A percentile compares a stretch with the other conserved stretches of the same genome.
These are phyloP conservation scores for Volutella citrinella DNA, from an alignment of 2,329 filamentous ascomycete species.

Conservation along the genomic window DNA sequence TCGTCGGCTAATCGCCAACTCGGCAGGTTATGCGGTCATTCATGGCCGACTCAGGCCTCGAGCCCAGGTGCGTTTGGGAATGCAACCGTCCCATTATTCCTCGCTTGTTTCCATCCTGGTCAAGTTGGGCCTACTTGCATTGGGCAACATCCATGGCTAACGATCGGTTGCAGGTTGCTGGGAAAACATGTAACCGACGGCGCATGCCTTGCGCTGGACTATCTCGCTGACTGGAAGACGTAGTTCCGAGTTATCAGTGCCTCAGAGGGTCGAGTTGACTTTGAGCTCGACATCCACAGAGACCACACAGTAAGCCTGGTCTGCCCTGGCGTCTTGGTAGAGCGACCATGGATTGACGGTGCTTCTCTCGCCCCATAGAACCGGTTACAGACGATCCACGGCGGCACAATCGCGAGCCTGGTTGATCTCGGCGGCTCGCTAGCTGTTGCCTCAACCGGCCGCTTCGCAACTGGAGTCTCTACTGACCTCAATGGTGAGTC, in stretches of 20 bases:
- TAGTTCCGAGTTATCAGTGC: slow-evolving; percentile 68
- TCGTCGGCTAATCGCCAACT: too few relatives aligned
- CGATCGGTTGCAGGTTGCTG: slow-evolving; percentile 19
- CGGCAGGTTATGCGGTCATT: slow-evolving; percentile 88
- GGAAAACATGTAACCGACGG: slow-evolving; percentile 29
- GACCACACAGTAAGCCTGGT: slow-evolving; percentile 67
- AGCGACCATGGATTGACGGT: too few relatives aligned
- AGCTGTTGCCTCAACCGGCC: slow-evolving; percentile 61
- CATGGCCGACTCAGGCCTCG: slow-evolving; percentile 78
- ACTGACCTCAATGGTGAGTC: slow-evolving; percentile 62
- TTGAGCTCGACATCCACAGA: slow-evolving; percentile 71
- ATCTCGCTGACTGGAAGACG: too few relatives aligned
- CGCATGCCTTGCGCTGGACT: too few relatives aligned
- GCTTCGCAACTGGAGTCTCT: slow-evolving; percentile 62
- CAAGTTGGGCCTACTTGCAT: too few relatives aligned
- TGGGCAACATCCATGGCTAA: too few relatives aligned
- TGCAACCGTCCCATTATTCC: too few relatives aligned
- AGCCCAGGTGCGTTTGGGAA: slow-evolving; percentile 75
- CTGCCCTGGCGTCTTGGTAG: too few relatives aligned
- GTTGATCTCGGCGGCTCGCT: slow-evolving; percentile 65
- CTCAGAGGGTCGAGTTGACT: slow-evolving; percentile 65
- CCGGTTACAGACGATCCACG: slow-evolving; percentile 71
- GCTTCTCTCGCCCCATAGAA: too few relatives aligned
- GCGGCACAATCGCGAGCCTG: slow-evolving; percentile 75
- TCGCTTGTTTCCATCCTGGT: too few relatives aligned